A percentile compares a stretch with the other conserved stretches of the same genome.
Conservation (phyloP, 495 filamentous ascomycete genomes). For the Chaetomidium leptoderma region DNA sequence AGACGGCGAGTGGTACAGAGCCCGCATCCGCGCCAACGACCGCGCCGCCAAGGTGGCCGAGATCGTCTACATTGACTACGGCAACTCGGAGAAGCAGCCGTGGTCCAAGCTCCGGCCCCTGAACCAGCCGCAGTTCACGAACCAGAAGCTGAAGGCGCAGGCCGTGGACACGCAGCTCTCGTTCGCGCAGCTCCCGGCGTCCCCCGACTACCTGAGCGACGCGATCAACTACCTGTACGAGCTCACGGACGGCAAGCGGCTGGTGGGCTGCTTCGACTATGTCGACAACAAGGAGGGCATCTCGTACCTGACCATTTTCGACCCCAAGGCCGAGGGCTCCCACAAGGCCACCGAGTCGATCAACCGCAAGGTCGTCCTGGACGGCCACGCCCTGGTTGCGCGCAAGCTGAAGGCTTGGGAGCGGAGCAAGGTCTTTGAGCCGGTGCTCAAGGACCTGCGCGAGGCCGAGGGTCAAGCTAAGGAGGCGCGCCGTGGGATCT, state of each 20-base stretch:
- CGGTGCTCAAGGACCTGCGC: slow-evolving; percentile 63
- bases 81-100: slow-evolving; percentile 82
- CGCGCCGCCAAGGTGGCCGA: slow-evolving; percentile 82
- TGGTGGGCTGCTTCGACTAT: slow-evolving; percentile 88
- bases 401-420: slow-evolving; percentile 89
- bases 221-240: slow-evolving; percentile 66
- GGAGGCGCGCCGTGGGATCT: slow-evolving; percentile 74
- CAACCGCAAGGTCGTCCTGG: slow-evolving; percentile 76
- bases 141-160: slow-evolving; percentile 76
- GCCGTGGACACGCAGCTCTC: slow-evolving; percentile 85
- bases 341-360: slow-evolving; percentile 57
- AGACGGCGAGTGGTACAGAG: slow-evolving; percentile 92
- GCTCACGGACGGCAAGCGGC: slow-evolving; percentile 59
- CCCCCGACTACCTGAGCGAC: slow-evolving; percentile 73
- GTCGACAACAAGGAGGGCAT: slow-evolving; percentile 67
- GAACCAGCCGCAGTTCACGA: slow-evolving; percentile 68
- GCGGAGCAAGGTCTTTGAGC: slow-evolving; percentile 57
- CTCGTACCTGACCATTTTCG: slow-evolving; percentile 80
- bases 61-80: slow-evolving; percentile 92
- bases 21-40: slow-evolving; percentile 84
- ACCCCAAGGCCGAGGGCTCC: slow-evolving; percentile 58
- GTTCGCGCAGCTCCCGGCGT: slow-evolving; percentile 77
- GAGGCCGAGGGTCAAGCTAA: slow-evolving; percentile 71
- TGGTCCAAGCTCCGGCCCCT: slow-evolving; percentile 80
- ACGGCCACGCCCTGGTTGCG: slow-evolving; percentile 85